Evolutionary conservation across 257 asterid species (phyloP).

Genomic region (Fraxinus excelsior): DNA sequence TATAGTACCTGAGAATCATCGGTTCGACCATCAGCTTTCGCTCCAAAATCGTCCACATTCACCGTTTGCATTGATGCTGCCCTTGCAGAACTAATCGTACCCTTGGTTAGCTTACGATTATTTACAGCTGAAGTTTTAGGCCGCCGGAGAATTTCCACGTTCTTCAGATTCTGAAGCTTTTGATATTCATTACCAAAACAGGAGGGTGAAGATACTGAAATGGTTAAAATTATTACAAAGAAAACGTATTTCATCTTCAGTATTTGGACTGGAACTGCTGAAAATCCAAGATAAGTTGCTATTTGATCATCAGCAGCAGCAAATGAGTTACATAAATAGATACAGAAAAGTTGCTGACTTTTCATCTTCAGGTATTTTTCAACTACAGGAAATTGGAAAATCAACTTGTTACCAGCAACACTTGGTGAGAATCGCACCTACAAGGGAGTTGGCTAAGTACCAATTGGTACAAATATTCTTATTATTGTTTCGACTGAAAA

Average conservation of each 20-base stretch:
- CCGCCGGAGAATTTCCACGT: neutral
- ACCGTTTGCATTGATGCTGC: neutral
- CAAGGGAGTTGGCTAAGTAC: neutral
- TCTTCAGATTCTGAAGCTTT: neutral
- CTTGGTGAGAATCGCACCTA: neutral
- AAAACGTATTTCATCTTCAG: conserved; percentile 18
- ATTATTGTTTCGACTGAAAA: neutral
- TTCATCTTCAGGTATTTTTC: conserved; percentile 19
- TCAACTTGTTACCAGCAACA: neutral
- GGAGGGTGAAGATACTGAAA: conserved; percentile 15
- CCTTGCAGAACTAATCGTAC: neutral
- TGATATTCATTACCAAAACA: conserved; percentile 15
- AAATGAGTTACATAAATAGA: neutral
- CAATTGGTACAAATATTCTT: neutral
- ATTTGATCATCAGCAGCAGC: neutral
- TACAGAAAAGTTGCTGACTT: conserved; percentile 2
- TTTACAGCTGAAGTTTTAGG: neutral
- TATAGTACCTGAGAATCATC: conserved; percentile 67
- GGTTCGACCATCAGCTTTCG: conserved; percentile 57
- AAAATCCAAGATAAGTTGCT: neutral
- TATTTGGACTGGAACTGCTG: neutral
- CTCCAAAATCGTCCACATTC: conserved; percentile 77
- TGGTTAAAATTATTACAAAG: conserved; percentile 12
- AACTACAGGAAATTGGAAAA: conserved; percentile 15
- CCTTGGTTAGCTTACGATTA: conserved; percentile 4